A percentile compares a stretch with the other conserved stretches of the same genome.
Evolutionary conservation across 805 yeast species (phyloP).

Genomic region (Ascoidea asiatica): DNA sequence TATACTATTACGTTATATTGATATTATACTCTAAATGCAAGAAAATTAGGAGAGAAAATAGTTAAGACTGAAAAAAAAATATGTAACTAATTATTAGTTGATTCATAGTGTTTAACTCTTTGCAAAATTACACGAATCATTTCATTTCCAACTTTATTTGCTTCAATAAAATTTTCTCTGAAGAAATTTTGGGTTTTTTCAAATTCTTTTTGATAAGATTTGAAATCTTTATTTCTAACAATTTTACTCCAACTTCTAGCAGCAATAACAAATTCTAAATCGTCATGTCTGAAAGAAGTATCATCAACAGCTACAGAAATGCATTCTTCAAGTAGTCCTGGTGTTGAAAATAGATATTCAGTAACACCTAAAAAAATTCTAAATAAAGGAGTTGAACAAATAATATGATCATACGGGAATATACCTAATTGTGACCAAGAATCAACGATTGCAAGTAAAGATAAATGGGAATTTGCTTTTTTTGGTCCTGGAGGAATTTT

Average conservation of each 20-base stretch:
- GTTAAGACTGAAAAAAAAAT: too few relatives aligned
- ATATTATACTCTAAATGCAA: too few relatives aligned
- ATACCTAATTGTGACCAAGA: conserved; percentile 81
- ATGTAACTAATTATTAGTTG: too few relatives aligned
- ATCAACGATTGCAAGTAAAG: conserved; percentile 83
- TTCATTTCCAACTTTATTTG: conserved; percentile 79
- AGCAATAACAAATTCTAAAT: conserved; percentile 82
- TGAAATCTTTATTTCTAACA: conserved; percentile 62
- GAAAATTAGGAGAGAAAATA: too few relatives aligned
- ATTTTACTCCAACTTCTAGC: conserved; percentile 80
- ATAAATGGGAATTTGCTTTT: conserved; percentile 70
- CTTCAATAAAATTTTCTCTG: conserved; percentile 77
- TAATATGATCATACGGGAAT: conserved; percentile 92
- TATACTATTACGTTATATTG: too few relatives aligned
- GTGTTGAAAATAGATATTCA: conserved; percentile 79
- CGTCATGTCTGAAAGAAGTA: conserved; percentile 70
- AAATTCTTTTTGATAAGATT: conserved; percentile 57
- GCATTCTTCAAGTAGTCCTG: conserved; percentile 70
- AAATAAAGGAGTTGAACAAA: conserved; percentile 89
- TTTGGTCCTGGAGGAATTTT: conserved; percentile 53
- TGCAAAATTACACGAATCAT: conserved; percentile 72
- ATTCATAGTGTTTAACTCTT: conserved; percentile 6
- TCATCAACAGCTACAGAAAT: conserved; percentile 58
- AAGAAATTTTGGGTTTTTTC: conserved; percentile 76
- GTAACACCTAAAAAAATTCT: conserved; percentile 90